These are phyloP conservation scores for Oryza meridionalis DNA, from an alignment of 176 grass and related monocot species.

Conservation along the genomic window DNA sequence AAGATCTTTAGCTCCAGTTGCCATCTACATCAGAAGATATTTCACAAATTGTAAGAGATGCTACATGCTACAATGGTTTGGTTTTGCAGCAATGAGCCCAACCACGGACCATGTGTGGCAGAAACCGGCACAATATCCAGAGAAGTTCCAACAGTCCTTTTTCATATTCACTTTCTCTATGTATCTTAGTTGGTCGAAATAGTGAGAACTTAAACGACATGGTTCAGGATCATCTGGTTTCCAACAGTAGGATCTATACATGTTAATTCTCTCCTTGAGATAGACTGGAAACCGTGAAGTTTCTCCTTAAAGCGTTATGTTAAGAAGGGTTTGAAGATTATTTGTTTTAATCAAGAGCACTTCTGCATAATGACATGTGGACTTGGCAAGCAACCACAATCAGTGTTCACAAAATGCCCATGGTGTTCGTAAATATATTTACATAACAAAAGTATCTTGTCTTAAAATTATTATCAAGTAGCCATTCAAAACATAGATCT, in stretches of 20 bases:
- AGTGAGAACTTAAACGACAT: neutral
- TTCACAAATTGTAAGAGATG: neutral
- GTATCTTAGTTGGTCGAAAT: neutral
- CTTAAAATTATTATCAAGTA: neutral
- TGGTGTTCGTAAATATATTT: neutral
- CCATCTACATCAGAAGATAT: constrained; percentile 15
- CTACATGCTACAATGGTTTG: neutral
- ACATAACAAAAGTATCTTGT: neutral
- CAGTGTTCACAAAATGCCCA: neutral
- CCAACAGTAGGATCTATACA: neutral
- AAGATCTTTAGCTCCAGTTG: too few species aligned
- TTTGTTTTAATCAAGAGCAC: neutral
- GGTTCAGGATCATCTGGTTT: neutral
- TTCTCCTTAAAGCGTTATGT: neutral
- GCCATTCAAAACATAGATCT: neutral
- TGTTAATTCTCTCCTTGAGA: neutral
- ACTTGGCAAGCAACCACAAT: neutral
- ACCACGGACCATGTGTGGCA: neutral
- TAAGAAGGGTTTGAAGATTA: neutral
- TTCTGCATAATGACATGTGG: neutral
- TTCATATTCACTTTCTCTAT: neutral
- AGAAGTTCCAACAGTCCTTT: neutral
- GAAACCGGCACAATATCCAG: neutral
- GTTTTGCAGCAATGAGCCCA: neutral
- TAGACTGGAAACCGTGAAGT: neutral